Conservation (phyloP, 345 rosid species). For the Salix dunnii region DNA sequence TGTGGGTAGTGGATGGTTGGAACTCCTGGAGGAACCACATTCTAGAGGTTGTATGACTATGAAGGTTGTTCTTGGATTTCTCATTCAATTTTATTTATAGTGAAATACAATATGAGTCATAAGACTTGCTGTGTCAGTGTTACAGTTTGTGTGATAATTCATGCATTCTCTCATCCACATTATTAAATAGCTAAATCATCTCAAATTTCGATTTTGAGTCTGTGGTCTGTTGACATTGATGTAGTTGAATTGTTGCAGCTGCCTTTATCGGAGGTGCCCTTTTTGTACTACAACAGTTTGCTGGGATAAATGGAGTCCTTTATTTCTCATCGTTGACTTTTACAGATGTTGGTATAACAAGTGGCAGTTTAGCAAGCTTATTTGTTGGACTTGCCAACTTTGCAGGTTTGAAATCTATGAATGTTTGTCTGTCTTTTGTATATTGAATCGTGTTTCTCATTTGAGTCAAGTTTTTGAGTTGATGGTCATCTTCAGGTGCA, state of each 20-base stretch:
- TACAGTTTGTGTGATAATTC: not conserved
- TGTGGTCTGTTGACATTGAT: not conserved
- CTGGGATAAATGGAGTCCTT: constrained; percentile 81
- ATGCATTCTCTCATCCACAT: not conserved
- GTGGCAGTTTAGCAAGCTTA: constrained; percentile 56
- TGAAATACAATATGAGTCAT: not conserved
- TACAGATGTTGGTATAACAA: constrained; percentile 61
- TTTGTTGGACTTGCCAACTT: constrained; percentile 65
- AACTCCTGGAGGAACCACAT: constrained; percentile 69
- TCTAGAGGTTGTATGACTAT: constrained; percentile 56
- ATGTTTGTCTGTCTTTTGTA: not conserved
- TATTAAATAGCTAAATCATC: not conserved
- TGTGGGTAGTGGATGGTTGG: constrained; percentile 56
- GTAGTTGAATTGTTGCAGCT: constrained; percentile 44
- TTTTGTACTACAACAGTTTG: constrained; percentile 71
- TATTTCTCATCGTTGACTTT: constrained; percentile 79
- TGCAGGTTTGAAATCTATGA: constrained; percentile 44
- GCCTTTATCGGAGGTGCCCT: constrained; percentile 66
- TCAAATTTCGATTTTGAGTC: not conserved
- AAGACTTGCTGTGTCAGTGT: not conserved
- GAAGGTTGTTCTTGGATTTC: constrained; percentile 37
- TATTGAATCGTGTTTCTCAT: not conserved
- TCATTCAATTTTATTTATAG: not conserved
- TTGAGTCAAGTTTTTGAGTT: constrained; percentile 8
- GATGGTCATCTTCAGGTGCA: constrained; percentile 45